A percentile compares a stretch with the other conserved stretches of the same genome.
phyloP scores from a whole-genome alignment of 2,329 filamentous ascomycete genomes.

The Aspergillus pseudoterreus region DNA sequence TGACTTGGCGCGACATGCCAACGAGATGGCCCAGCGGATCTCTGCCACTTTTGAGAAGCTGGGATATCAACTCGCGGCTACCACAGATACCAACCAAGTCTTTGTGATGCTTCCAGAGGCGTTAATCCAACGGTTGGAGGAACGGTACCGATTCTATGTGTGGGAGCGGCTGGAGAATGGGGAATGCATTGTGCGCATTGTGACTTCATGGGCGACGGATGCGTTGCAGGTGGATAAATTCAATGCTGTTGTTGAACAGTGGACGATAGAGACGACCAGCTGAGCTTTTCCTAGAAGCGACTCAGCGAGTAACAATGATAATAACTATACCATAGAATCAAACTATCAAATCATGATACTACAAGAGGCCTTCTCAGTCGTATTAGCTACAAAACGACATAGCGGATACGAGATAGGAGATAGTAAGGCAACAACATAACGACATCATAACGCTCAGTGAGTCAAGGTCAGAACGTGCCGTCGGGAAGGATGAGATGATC shows the following conservation, averaged over 20 bases:
- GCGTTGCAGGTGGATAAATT: constrained; percentile 38
- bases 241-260: constrained; percentile 26
- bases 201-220: constrained; percentile 53
- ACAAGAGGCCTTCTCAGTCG: too few relatives aligned
- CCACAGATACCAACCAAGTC: constrained; percentile 52
- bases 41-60: constrained; percentile 42
- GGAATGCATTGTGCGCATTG: constrained; percentile 41
- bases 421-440: too few relatives aligned
- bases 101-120: constrained; percentile 44
- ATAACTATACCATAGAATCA: too few relatives aligned
- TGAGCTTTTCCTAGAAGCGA: too few relatives aligned
- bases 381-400: too few relatives aligned
- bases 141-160: constrained; percentile 46
- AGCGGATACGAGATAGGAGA: too few relatives aligned
- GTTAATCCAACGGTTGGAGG: constrained; percentile 40
- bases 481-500: too few relatives aligned
- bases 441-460: too few relatives aligned
- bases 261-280: constrained; percentile 12
- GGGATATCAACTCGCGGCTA: constrained; percentile 42
- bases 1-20: constrained; percentile 45
- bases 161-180: constrained; percentile 45
- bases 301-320: too few relatives aligned
- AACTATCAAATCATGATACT: too few relatives aligned
- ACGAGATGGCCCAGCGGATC: constrained; percentile 43
- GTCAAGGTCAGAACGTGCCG: too few relatives aligned